Evolutionary conservation across 768 basidiomycete genomes (phyloP).

Genomic region (Coprinopsis sp.): DNA sequence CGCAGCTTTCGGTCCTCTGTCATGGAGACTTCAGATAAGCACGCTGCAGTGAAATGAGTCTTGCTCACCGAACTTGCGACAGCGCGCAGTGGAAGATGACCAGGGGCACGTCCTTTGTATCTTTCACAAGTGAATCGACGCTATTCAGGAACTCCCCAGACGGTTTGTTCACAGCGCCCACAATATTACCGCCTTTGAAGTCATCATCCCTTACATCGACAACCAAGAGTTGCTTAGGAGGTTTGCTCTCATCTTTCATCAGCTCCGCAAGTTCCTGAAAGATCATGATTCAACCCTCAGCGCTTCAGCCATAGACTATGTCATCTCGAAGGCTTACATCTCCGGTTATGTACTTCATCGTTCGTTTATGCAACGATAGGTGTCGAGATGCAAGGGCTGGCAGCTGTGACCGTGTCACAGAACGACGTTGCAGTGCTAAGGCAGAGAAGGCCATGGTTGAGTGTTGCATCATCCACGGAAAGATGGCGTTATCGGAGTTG

Average conservation of each 20-base stretch:
- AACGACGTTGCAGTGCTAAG: too few species aligned
- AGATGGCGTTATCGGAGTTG: too few species aligned
- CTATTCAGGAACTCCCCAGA: slow-evolving; percentile 52
- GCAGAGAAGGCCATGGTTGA: too few species aligned
- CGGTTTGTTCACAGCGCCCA: slow-evolving; percentile 56
- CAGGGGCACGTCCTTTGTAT: slow-evolving; percentile 55
- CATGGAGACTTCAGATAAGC: slow-evolving; percentile 8
- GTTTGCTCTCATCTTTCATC: slow-evolving; percentile 58
- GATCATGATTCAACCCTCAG: neutral
- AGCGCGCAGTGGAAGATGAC: slow-evolving; percentile 77
- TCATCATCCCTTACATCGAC: slow-evolving; percentile 88
- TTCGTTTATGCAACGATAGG: neutral
- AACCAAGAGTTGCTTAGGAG: slow-evolving; percentile 56
- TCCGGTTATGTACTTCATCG: slow-evolving; percentile 9
- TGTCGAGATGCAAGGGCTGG: neutral
- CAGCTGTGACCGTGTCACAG: too few species aligned
- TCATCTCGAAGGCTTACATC: slow-evolving; percentile 4
- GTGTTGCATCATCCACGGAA: too few species aligned
- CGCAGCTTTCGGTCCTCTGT: slow-evolving; percentile 76
- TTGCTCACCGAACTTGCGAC: slow-evolving; percentile 69
- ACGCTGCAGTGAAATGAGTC: neutral
- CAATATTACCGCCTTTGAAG: slow-evolving; percentile 75
- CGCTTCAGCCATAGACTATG: neutral
- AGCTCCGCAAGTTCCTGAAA: slow-evolving; percentile 62
- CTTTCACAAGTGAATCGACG: slow-evolving; percentile 54